Evolutionary conservation across 768 basidiomycete genomes (phyloP), one percentile per base, ranked within the genome.

Genomic region (Phylloporus scabripes): DNA sequence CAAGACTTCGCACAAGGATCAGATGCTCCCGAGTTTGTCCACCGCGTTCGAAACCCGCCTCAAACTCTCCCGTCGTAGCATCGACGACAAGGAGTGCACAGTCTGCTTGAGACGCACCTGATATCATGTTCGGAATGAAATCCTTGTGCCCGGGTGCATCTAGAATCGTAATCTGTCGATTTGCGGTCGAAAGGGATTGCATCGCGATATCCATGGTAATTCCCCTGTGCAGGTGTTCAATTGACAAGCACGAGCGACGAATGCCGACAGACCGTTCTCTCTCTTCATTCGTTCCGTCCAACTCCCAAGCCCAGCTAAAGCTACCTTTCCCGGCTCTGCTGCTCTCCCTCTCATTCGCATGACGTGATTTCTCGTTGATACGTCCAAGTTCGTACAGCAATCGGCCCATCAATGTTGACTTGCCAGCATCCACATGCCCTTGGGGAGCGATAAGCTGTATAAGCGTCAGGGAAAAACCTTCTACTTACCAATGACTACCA

Each of bases 41-140:
- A 37, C 92, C 92, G 15, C 86, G 77, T 31, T 90, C 87, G 60
- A 98, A 99, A 3, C 95, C 95, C 20, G 91, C 85, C 67, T 99
- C 96, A 56, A 99, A 99, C 62, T 94, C 93, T 17, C 95, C 95
- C 1, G 76, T 81, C 5, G 85, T 75, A 1, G 93, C 84, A 64
- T 96, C 96, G 23, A 99, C 83, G 4, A 98, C 94, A 18, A 98
- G 81, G 7, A 98, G 69, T 0, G 96, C 92, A 41, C 91, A 91
- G 57, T 98, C 96, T 0, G 95, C 96, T 67, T 97, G 96, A 2
- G 94, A 84, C 7, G 96, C 95, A 1, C 96, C 96, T 0, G 94
- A 97, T 45, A 99, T 99, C 95, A 98, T 98, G 63, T 98, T 98
- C 1, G 96, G 96, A 54, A 99, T 87, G 59, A 98, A 98, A 62